Percentiles rank a stretch among this genome's conserved stretches.
phyloP scores from a whole-genome alignment of 108 stramenopile genomes.

The Cyclotella sp. region DNA sequence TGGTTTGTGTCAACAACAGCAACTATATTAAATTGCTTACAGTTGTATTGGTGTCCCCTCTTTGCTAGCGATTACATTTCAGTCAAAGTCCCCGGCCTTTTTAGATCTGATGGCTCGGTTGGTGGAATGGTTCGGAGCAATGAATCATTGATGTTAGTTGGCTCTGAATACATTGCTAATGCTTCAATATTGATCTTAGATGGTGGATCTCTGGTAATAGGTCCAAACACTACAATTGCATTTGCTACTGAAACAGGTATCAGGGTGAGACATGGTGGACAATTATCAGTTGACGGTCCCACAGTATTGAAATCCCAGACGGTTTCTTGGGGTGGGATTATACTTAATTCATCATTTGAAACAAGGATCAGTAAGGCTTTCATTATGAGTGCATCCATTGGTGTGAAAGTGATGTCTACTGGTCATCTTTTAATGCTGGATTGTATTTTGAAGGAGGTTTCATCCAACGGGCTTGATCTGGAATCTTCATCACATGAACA shows the following conservation, averaged over 20 bases:
- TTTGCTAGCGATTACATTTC: not conserved
- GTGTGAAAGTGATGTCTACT: not conserved
- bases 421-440: not conserved
- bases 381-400: conserved; percentile 1
- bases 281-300: conserved; percentile 5
- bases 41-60: not conserved
- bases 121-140: conserved; percentile 11
- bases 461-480: not conserved
- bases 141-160: not conserved
- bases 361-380: not conserved
- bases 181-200: conserved; percentile 12
- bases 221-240: not conserved
- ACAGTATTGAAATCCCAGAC: not conserved
- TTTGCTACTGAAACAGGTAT: conserved; percentile 17
- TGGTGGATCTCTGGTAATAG: conserved; percentile 12
- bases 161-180: conserved; percentile 7
- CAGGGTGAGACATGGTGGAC: not conserved
- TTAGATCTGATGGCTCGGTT: conserved; percentile 32
- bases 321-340: conserved; percentile 4
- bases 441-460: not conserved
- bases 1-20: not conserved
- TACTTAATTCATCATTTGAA: not conserved
- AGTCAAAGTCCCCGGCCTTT: conserved; percentile 20
- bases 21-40: not conserved
- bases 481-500: not conserved